These are phyloP conservation scores for Thermothielavioides terrestris DNA, from an alignment of 495 filamentous ascomycete species.

Conservation along the genomic window DNA sequence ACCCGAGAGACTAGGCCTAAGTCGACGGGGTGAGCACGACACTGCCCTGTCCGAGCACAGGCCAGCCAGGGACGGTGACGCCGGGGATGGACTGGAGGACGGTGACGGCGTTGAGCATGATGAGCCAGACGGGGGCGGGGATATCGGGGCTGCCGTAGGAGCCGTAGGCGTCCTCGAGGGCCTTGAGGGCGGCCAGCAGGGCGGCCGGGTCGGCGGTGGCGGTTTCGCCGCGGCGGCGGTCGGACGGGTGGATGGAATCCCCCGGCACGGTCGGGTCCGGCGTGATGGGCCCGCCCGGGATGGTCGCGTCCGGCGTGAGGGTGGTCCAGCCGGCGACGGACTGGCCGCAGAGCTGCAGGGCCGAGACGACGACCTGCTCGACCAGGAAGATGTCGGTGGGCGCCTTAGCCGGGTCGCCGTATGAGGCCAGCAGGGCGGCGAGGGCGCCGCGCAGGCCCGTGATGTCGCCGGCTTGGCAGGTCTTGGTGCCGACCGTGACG, in stretches of 20 bases:
- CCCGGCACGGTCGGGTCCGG: conserved; percentile 28
- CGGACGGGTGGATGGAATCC: conserved; percentile 15
- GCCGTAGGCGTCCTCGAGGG: conserved; percentile 17
- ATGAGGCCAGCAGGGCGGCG: conserved; percentile 10
- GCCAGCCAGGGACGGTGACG: conserved; percentile 14
- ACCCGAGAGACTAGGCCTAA: conserved; percentile 17
- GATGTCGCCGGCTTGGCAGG: conserved; percentile 15
- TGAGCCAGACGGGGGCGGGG: conserved; percentile 12
- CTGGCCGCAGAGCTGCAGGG: conserved; percentile 18
- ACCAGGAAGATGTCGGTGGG: conserved; percentile 14
- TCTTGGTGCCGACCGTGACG: conserved; percentile 16
- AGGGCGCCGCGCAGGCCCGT: conserved; percentile 14
- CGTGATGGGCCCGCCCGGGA: conserved; percentile 22
- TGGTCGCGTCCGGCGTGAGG: conserved; percentile 21
- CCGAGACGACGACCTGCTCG: conserved; percentile 19
- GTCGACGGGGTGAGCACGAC: conserved; percentile 14
- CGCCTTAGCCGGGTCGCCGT: conserved; percentile 14
- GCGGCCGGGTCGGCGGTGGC: conserved; percentile 6
- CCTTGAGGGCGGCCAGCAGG: conserved; percentile 11
- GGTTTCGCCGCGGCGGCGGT: conserved; percentile 18
- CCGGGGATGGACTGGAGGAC: conserved; percentile 13
- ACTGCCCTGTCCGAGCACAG: conserved; percentile 14
- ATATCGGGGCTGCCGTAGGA: conserved; percentile 10
- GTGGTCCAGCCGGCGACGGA: conserved; percentile 17
- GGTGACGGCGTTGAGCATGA: conserved; percentile 16